phyloP scores from a whole-genome alignment of 805 yeast species.

The Metschnikowia borealis region DNA sequence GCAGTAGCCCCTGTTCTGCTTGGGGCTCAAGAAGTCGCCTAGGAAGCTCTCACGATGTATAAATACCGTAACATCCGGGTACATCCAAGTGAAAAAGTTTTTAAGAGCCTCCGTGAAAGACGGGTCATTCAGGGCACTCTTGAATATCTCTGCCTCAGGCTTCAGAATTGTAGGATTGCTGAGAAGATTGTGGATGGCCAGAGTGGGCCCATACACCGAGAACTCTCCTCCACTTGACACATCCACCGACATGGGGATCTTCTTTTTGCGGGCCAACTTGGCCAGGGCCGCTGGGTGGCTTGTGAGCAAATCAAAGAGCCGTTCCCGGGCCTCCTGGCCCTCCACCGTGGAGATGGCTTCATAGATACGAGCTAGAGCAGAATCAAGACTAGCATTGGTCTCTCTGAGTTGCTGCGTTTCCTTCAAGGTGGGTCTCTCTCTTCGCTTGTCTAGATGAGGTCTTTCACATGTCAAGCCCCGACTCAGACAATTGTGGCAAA shows the following conservation, averaged over 20 bases:
- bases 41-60: slow-evolving; percentile 19
- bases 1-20: slow-evolving; percentile 13
- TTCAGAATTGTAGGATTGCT: slow-evolving; percentile 7
- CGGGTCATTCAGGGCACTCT: slow-evolving; percentile 8
- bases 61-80: slow-evolving; percentile 19
- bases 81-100: slow-evolving; percentile 17
- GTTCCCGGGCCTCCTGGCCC: neutral
- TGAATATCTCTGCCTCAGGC: slow-evolving; percentile 5
- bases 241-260: slow-evolving; percentile 15
- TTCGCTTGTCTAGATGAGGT: slow-evolving; percentile 9
- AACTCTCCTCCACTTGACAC: slow-evolving; percentile 16
- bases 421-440: slow-evolving; percentile 5
- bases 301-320: slow-evolving; percentile 1
- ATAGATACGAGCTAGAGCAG: slow-evolving; percentile 7
- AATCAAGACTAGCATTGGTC: slow-evolving; percentile 5
- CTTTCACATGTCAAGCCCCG: slow-evolving; percentile 12
- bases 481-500: slow-evolving; percentile 11
- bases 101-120: slow-evolving; percentile 11
- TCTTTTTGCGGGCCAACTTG: slow-evolving; percentile 4
- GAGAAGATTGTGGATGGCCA: slow-evolving; percentile 16
- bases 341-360: slow-evolving; percentile 1
- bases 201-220: slow-evolving; percentile 19
- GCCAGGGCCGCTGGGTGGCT: neutral
- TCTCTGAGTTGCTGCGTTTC: slow-evolving; percentile 12
- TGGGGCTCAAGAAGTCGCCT: slow-evolving; percentile 13